Percentiles rank a stretch among this genome's conserved stretches.
phyloP scores from a whole-genome alignment of 306 rosid species.

The Malus asiatica region DNA sequence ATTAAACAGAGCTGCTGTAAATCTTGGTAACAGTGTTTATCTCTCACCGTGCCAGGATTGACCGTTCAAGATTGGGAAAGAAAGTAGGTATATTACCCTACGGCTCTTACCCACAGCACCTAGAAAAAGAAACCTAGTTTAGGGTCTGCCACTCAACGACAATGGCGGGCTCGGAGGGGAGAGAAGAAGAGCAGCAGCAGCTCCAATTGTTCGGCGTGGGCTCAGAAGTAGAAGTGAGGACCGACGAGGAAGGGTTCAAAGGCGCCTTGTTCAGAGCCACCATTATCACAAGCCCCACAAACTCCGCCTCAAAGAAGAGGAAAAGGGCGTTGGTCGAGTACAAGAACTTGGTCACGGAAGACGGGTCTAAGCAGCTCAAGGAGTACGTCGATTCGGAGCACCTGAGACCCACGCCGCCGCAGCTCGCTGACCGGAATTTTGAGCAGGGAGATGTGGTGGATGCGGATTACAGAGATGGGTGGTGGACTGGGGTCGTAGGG shows the following conservation, averaged over 20 bases:
- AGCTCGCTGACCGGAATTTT: neutral
- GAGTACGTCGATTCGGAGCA: slow-evolving; percentile 17
- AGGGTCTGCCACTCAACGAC: neutral
- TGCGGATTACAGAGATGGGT: slow-evolving; percentile 37
- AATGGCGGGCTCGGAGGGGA: slow-evolving; percentile 14
- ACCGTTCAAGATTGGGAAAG: neutral
- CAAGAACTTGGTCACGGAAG: slow-evolving; percentile 29
- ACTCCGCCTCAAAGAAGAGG: slow-evolving; percentile 15
- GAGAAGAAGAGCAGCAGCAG: slow-evolving; percentile 10
- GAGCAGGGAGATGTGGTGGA: slow-evolving; percentile 35
- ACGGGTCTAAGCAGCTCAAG: slow-evolving; percentile 18
- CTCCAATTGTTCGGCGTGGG: slow-evolving; percentile 4
- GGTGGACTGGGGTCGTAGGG: slow-evolving; percentile 44
- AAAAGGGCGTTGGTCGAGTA: slow-evolving; percentile 30
- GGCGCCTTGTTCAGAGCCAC: slow-evolving; percentile 42
- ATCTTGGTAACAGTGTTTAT: neutral
- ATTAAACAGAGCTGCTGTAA: neutral
- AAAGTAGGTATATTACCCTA: neutral
- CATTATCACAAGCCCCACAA: slow-evolving; percentile 10
- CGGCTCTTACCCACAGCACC: neutral
- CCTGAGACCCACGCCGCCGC: slow-evolving; percentile 40
- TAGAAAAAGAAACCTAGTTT: neutral
- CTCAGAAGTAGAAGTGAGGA: slow-evolving; percentile 35
- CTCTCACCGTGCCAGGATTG: neutral
- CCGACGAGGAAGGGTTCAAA: slow-evolving; percentile 44